Conservation (phyloP, 73 alveolate species). For the Stentor roeselii region DNA sequence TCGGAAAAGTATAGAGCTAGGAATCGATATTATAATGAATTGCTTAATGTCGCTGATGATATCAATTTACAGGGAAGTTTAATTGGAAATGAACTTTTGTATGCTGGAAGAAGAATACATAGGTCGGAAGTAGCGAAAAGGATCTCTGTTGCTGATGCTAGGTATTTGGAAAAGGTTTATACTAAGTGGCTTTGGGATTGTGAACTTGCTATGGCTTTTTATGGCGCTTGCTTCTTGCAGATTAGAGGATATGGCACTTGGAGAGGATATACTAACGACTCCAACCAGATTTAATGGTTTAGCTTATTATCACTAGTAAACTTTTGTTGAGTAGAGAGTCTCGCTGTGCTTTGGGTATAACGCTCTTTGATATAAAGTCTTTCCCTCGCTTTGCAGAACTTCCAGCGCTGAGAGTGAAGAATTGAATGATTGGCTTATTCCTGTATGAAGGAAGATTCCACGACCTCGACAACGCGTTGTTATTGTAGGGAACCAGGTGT, state of each 20-base stretch:
- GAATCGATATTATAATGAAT: slow-evolving; percentile 62
- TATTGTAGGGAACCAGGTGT: neutral
- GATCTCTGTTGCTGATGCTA: slow-evolving; percentile 51
- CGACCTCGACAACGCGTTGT: neutral
- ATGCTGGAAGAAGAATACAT: slow-evolving; percentile 74
- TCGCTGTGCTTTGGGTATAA: too few relatives aligned
- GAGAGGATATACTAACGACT: too few relatives aligned
- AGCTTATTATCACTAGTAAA: too few relatives aligned
- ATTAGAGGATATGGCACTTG: too few relatives aligned
- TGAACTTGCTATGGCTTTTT: slow-evolving; percentile 48
- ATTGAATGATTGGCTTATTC: neutral
- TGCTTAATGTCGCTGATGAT: slow-evolving; percentile 45
- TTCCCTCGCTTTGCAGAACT: neutral
- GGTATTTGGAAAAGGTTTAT: slow-evolving; percentile 47
- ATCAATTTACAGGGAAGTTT: too few relatives aligned
- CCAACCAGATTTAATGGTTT: too few relatives aligned
- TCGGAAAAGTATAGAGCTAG: slow-evolving; percentile 76
- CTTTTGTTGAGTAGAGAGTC: too few relatives aligned
- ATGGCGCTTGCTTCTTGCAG: too few relatives aligned
- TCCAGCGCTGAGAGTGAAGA: neutral
- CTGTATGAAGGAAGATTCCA: neutral
- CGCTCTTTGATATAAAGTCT: too few relatives aligned
- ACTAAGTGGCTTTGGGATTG: slow-evolving; percentile 51
- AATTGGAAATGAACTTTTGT: slow-evolving; percentile 71
- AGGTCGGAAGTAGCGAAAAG: slow-evolving; percentile 81